Percentiles rank a stretch among this genome's conserved stretches.
phyloP scores from a whole-genome alignment of 2,329 filamentous ascomycete species.

The Scortechinia acanthostroma region DNA sequence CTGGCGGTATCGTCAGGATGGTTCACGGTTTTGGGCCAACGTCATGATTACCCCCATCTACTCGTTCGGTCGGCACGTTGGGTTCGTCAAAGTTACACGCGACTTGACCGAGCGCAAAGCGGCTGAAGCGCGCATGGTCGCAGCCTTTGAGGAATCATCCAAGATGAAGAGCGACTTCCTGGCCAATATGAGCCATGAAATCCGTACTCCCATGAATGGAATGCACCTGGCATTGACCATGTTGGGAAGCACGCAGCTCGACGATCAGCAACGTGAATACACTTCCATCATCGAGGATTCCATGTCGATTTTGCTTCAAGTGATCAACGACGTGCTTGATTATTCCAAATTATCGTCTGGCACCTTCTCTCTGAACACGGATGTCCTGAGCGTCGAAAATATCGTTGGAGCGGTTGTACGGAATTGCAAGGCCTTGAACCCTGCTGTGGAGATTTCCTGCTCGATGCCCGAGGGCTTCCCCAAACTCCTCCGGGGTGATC shows the following conservation, averaged over 20 bases:
- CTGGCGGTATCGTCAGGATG: slow-evolving; percentile 50
- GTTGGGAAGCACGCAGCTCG: slow-evolving; percentile 43
- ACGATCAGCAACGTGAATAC: slow-evolving; percentile 44
- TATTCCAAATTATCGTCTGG: slow-evolving; percentile 56
- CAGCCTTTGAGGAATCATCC: slow-evolving; percentile 54
- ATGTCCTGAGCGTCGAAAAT: slow-evolving; percentile 36
- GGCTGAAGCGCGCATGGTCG: slow-evolving; percentile 42
- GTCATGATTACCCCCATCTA: slow-evolving; percentile 50
- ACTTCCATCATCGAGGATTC: slow-evolving; percentile 51
- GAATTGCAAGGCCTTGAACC: slow-evolving; percentile 34
- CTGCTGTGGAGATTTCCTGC: slow-evolving; percentile 34
- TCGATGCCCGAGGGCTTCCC: slow-evolving; percentile 36
- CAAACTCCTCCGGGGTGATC: slow-evolving; percentile 41
- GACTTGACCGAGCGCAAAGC: slow-evolving; percentile 47
- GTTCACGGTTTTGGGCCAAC: slow-evolving; percentile 52
- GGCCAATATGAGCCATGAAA: slow-evolving; percentile 58
- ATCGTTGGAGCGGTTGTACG: slow-evolving; percentile 39
- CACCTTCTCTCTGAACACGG: slow-evolving; percentile 45
- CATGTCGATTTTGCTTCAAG: slow-evolving; percentile 45
- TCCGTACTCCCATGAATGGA: slow-evolving; percentile 58
- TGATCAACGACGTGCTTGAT: slow-evolving; percentile 63
- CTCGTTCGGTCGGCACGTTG: slow-evolving; percentile 39
- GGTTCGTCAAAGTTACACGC: slow-evolving; percentile 50
- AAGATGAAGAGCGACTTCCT: slow-evolving; percentile 54
- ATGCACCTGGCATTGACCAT: slow-evolving; percentile 51